A percentile compares a stretch with the other conserved stretches of the same genome.
phyloP scores from a whole-genome alignment of 768 basidiomycete genomes.

The Sarcodon sp. region DNA sequence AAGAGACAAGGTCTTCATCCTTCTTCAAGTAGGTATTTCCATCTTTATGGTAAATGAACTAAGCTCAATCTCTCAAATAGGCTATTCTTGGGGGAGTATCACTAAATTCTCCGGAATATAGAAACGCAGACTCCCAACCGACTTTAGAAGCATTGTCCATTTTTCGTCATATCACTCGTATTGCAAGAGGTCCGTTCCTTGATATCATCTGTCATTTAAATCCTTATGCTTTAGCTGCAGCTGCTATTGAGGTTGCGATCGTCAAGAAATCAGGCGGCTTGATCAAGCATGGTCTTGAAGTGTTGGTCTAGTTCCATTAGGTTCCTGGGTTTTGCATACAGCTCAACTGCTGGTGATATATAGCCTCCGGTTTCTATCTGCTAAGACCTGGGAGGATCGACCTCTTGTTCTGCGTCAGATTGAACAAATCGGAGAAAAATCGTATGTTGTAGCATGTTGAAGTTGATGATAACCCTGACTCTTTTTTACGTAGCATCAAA shows the following conservation, averaged over 20 bases:
- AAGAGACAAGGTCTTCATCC: slow-evolving; percentile 66
- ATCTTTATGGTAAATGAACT: not conserved
- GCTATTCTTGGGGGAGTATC: slow-evolving; percentile 63
- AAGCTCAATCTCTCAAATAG: slow-evolving; percentile 21
- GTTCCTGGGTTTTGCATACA: not conserved
- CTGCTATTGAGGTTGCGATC: slow-evolving; percentile 66
- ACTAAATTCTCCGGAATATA: slow-evolving; percentile 57
- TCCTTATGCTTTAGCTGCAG: slow-evolving; percentile 22
- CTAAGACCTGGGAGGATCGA: slow-evolving; percentile 88
- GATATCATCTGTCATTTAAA: slow-evolving; percentile 2
- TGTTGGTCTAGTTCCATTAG: slow-evolving; percentile 28
- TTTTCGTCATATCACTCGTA: slow-evolving; percentile 65
- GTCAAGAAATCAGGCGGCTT: slow-evolving; percentile 52
- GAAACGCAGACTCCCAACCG: slow-evolving; percentile 56
- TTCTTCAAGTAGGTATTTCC: slow-evolving; percentile 50
- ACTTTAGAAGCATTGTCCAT: slow-evolving; percentile 55
- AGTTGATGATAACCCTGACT: not conserved
- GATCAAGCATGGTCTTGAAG: slow-evolving; percentile 61
- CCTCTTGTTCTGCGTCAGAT: slow-evolving; percentile 79
- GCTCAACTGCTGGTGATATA: not conserved
- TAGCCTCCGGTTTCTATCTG: slow-evolving; percentile 65
- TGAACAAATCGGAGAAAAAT: slow-evolving; percentile 86
- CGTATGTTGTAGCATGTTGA: slow-evolving; percentile 31
- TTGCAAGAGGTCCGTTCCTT: slow-evolving; percentile 48
- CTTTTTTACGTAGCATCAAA: slow-evolving; percentile 10